Evolutionary conservation across 1,284 basidiomycete genomes (phyloP), one percentile per base, ranked within the genome.

Genomic region (Coniferiporia sulphurascens): DNA sequence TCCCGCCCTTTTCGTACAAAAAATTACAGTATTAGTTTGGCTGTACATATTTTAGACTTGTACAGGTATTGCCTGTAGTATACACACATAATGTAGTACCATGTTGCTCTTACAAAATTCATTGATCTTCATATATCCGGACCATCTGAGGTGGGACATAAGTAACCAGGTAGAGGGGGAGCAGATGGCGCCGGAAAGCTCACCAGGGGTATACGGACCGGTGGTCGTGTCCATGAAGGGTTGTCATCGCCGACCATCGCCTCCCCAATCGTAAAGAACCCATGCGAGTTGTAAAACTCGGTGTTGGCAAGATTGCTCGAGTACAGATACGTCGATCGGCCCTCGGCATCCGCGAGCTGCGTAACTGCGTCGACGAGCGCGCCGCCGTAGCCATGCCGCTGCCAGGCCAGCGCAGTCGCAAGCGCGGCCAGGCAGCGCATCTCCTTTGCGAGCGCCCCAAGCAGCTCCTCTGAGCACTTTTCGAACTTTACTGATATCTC

Each of bases 271-370:
- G 56, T 58, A n/a, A 59, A 58, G 52, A 65, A 68, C n/a, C 66
- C 66, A 46, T 63, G 62, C 22, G 58, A 58, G 56, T 66, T 63
- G 55, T 67, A 68, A 55, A 68, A 67, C 19, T 52, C 60, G 3
- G 63, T 64, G 51, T 68, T 68, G 4, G 22, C 21, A 13, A 57
- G 35, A 46, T 67, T 66, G 41, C 66, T 66, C 12, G 66, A 67
- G 19, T 56, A 27, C 17, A 67, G 62, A 34, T 56, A 63, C 1
- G 65, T 62, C 17, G 65, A 60, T 10, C 64, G 56, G 21, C 62
- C 56, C 45, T 67, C 61, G 10, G 51, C 61, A 45, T 67, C 67
- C 12, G 64, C 65, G 56, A 62, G 36, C 12, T 50, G 35, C 1
- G 56, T 62, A 19, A 65, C 41, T 13, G 35, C 51, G 32, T 59